Conservation (phyloP, 2,329 filamentous ascomycete species). For the Chaetomium sp. region DNA sequence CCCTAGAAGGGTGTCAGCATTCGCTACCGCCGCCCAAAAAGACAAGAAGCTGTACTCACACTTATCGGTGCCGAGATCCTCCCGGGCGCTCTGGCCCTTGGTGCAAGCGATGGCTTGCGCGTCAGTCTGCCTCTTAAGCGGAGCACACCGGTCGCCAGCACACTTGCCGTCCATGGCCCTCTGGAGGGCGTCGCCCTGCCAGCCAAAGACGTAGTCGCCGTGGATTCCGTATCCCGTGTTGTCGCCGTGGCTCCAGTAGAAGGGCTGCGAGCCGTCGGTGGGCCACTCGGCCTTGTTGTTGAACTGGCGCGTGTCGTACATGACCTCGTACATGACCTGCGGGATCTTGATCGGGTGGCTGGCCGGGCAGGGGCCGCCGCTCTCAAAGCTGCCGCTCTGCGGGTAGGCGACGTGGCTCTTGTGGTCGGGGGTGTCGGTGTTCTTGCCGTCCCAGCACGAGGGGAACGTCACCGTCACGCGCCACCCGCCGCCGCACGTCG, state of each 20-base stretch:
- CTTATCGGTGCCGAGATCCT: conserved; percentile 19
- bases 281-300: conserved; percentile 29
- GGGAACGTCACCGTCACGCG: conserved; percentile 49
- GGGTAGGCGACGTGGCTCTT: conserved; percentile 51
- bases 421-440: conserved; percentile 51
- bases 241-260: conserved; percentile 41
- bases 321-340: conserved; percentile 36
- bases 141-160: conserved; percentile 18
- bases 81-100: conserved; percentile 14
- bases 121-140: conserved; percentile 25
- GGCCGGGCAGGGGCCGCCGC: conserved; percentile 31
- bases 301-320: conserved; percentile 41
- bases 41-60: conserved; percentile 8
- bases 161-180: conserved; percentile 42
- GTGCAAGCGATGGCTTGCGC: conserved; percentile 24
- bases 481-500: conserved; percentile 46
- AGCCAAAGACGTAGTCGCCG: conserved; percentile 46
- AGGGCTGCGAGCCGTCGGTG: conserved; percentile 37
- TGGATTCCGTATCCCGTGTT: conserved; percentile 45
- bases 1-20: conserved; percentile 5
- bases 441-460: conserved; percentile 57
- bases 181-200: conserved; percentile 43
- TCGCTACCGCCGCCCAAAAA: too few species aligned
- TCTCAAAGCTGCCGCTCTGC: conserved; percentile 36
- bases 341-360: conserved; percentile 34